Percentiles rank a stretch among this genome's conserved stretches.
phyloP scores from a whole-genome alignment of 192 early-diverging fungal genomes.

The Powellomyces hirtus region DNA sequence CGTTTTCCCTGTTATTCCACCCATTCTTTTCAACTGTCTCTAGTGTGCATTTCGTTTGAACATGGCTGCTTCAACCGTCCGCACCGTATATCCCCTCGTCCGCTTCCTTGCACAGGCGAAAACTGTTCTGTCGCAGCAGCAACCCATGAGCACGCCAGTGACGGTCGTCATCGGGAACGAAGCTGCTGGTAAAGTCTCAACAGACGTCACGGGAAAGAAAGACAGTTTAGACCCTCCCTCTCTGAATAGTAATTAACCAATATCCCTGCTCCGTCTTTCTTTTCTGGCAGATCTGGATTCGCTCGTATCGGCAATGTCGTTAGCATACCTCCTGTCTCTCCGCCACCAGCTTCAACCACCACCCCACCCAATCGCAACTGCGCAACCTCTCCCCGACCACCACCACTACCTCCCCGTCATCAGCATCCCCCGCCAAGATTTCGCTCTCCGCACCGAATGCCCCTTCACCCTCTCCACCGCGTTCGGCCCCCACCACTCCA shows the following conservation, averaged over 20 bases:
- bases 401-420: slow-evolving; percentile 54
- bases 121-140: not conserved
- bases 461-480: slow-evolving; percentile 44
- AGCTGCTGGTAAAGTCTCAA: slow-evolving; percentile 57
- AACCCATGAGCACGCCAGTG: not conserved
- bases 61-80: no score
- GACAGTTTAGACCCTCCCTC: not conserved
- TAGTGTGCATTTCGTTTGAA: no score
- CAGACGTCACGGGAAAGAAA: not conserved
- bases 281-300: slow-evolving; percentile 83
- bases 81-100: not conserved
- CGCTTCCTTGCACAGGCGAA: not conserved
- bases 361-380: not conserved
- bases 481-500: not conserved
- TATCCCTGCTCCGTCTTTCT: not conserved
- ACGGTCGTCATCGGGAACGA: slow-evolving; percentile 69
- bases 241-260: not conserved
- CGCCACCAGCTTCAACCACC: no score
- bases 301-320: slow-evolving; percentile 55
- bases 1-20: no score
- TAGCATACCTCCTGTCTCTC: slow-evolving; percentile 46
- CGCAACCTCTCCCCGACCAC: not conserved
- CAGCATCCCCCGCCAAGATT: slow-evolving; percentile 57
- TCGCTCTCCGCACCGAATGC: slow-evolving; percentile 64
- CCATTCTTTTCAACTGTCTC: no score